phyloP scores from a whole-genome alignment of 441 rosid species.

The Arabidopsis lyrata region DNA sequence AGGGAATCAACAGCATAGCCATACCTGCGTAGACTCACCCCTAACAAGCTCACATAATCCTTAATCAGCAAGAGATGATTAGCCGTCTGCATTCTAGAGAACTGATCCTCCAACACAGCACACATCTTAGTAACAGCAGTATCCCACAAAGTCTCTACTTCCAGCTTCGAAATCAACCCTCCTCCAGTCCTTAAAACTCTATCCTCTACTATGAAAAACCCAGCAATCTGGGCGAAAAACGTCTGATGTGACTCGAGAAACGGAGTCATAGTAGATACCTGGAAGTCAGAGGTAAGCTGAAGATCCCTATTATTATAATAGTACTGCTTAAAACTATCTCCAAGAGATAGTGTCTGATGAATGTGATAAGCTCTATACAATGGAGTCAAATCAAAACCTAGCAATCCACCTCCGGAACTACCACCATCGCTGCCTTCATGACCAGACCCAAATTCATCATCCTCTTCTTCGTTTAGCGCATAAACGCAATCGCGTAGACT shows the following conservation, averaged over 20 bases:
- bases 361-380: conserved; percentile 91
- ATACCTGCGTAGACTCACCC: conserved; percentile 84
- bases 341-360: conserved; percentile 83
- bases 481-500: conserved; percentile 90
- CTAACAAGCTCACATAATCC: conserved; percentile 96
- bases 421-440: conserved; percentile 54
- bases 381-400: conserved; percentile 83
- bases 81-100: conserved; percentile 98
- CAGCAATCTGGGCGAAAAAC: conserved; percentile 95
- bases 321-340: conserved; percentile 84
- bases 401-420: conserved; percentile 56
- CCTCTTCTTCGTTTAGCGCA: conserved; percentile 82
- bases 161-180: conserved; percentile 77
- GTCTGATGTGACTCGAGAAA: conserved; percentile 98
- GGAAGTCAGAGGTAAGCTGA: conserved; percentile 92
- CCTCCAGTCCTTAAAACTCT: conserved; percentile 90
- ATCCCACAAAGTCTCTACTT: conserved; percentile 97
- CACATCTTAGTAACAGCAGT: conserved; percentile 95
- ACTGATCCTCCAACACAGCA: conserved; percentile 94
- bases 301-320: conserved; percentile 92
- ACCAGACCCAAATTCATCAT: conserved; percentile 59
- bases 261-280: conserved; percentile 97
- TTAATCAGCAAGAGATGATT: conserved; percentile 91
- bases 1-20: conserved; percentile 87
- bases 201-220: conserved; percentile 94